phyloP scores from a whole-genome alignment of 768 basidiomycete species.

The Suillus discolor region DNA sequence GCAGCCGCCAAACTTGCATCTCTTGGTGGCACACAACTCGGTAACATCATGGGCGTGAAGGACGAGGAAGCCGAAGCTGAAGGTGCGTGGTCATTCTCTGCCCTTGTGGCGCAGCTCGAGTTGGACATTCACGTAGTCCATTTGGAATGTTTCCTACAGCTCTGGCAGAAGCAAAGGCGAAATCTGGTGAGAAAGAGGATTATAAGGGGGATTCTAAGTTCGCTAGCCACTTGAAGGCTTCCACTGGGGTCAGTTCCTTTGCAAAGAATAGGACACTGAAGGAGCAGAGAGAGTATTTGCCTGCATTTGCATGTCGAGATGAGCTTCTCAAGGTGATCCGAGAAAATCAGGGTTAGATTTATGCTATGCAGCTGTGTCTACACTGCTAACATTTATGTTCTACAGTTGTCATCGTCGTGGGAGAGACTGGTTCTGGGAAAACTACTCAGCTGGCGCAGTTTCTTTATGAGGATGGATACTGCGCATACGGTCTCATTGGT shows the following conservation, averaged over 20 bases:
- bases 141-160: constrained; percentile 48
- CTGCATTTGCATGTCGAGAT: constrained; percentile 96
- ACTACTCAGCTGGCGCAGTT: constrained; percentile 97
- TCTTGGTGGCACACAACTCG: constrained; percentile 90
- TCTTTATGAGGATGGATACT: constrained; percentile 96
- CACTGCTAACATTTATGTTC: constrained; percentile 1
- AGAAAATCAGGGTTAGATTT: constrained; percentile 85
- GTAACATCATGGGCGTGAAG: constrained; percentile 97
- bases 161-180: constrained; percentile 48
- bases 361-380: background rate
- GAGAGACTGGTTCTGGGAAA: constrained; percentile 99
- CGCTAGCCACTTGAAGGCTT: constrained; percentile 86
- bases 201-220: constrained; percentile 97
- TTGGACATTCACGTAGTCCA: constrained; percentile 81
- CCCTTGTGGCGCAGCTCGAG: constrained; percentile 41
- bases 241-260: constrained; percentile 78
- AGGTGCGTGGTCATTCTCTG: constrained; percentile 54
- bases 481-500: constrained; percentile 85
- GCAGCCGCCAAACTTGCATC: constrained; percentile 95
- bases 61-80: constrained; percentile 93
- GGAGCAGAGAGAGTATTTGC: constrained; percentile 95
- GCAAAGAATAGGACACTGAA: constrained; percentile 82
- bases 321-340: constrained; percentile 85
- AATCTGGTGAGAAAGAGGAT: constrained; percentile 57
- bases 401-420: constrained; percentile 89